phyloP scores from a whole-genome alignment of 2,329 filamentous ascomycete species.

The Pseudogymnoascus sp. region DNA sequence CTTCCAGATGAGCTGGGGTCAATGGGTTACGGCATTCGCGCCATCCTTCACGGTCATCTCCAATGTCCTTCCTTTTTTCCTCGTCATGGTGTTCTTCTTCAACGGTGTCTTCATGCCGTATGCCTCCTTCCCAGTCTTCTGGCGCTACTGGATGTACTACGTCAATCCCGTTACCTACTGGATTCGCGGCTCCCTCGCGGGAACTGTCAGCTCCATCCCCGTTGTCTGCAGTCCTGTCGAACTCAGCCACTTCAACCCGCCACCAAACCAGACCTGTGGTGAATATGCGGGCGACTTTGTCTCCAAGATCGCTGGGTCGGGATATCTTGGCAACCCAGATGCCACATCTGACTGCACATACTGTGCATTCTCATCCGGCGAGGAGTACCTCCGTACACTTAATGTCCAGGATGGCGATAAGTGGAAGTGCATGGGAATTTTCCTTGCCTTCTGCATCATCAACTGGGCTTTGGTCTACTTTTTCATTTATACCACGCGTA shows the following conservation, averaged over 20 bases:
- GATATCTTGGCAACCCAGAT: constrained; percentile 51
- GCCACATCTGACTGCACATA: constrained; percentile 48
- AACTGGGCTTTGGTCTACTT: constrained; percentile 70
- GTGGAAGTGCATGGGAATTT: constrained; percentile 67
- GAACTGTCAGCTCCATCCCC: constrained; percentile 38
- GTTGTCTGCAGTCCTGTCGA: constrained; percentile 41
- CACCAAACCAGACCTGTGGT: constrained; percentile 43
- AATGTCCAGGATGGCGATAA: constrained; percentile 52
- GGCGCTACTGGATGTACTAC: constrained; percentile 48
- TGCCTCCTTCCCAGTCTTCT: constrained; percentile 52
- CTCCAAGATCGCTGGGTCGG: constrained; percentile 27
- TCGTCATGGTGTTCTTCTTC: constrained; percentile 60
- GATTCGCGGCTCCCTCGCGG: constrained; percentile 46
- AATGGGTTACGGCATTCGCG: constrained; percentile 53
- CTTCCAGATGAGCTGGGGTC: constrained; percentile 51
- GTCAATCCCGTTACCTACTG: constrained; percentile 55
- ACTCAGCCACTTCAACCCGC: constrained; percentile 35
- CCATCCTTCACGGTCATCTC: constrained; percentile 53
- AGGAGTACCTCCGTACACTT: constrained; percentile 51
- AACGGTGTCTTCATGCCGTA: constrained; percentile 69
- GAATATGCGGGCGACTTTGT: constrained; percentile 49
- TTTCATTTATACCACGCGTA: constrained; percentile 66
- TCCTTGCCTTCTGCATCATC: constrained; percentile 59
- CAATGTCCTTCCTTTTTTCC: constrained; percentile 47
- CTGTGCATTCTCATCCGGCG: constrained; percentile 49